Evolutionary conservation across 257 asterid species (phyloP), one percentile per base, ranked within the genome.

Genomic region (Forsythia viridissima): DNA sequence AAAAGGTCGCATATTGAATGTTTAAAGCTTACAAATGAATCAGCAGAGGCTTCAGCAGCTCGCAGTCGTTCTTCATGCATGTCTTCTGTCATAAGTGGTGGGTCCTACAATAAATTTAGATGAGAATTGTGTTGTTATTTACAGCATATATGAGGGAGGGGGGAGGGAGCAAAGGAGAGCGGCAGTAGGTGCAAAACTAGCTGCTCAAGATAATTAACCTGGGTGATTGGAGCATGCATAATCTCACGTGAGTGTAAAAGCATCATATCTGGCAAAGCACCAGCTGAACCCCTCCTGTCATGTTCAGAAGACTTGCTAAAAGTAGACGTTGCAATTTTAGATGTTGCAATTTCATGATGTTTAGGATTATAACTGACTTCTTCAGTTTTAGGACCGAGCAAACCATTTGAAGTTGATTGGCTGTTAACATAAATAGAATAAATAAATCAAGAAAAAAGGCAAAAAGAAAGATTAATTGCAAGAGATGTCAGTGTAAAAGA

Each of bases 41-140:
- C 87, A 15, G 94, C 91, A 84, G 89, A 86, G 76, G 94, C 97
- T 84, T 88, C 94, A 80, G 92, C 95, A 69, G 97, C 98, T 76
- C 81, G 91, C 65, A 91, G 86, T 72, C 98, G 91, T 88, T 94
- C 98, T 85, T 94, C 98, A 48, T 94, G 97, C 96, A 94, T 92
- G 83, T 94, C 98, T 87, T 94, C 98, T 74, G 98, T 94, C 97
- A 94, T 92, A 51, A 87, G 97, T 79, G 96, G 98, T 74, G 96
- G 94, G 34, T 94, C 96, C 98, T 94, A 81, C 81, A 80, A 85
- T 20, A 80, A 74, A 36, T 24, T 52, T 42, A 52, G 52, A 69
- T 71, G 52, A 38, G 43, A 68, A 74, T 24, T 74, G 71, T 61
- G 52, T 67, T 75, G 48, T 51, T 76, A 73, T 63, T 68, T 51